These are phyloP conservation scores for Phaeotremella fagi DNA, from an alignment of 768 basidiomycete genomes.

Conservation along the genomic window DNA sequence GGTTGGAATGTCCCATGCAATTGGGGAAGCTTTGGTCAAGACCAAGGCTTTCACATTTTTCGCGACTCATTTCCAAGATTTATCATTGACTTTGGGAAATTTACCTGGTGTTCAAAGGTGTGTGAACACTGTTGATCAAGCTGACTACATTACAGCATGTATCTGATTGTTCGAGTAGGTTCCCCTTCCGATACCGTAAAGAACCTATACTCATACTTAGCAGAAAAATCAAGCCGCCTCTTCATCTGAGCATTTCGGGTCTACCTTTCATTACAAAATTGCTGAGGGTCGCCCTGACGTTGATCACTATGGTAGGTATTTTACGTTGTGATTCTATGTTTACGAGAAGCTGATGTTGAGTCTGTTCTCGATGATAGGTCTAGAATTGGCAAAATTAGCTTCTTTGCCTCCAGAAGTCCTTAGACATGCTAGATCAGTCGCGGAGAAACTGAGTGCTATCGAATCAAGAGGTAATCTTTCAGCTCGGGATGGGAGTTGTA, in stretches of 20 bases:
- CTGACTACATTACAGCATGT: conserved; percentile 56
- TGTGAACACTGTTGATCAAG: background rate
- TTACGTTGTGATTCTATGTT: background rate
- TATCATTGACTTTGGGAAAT: conserved; percentile 67
- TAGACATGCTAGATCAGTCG: conserved; percentile 59
- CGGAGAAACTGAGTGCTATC: conserved; percentile 58
- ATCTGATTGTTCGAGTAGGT: conserved; percentile 71
- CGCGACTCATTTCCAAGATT: conserved; percentile 84
- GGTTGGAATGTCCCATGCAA: conserved; percentile 51
- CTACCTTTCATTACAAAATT: conserved; percentile 46
- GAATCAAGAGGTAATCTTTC: conserved; percentile 58
- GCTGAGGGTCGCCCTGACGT: conserved; percentile 36
- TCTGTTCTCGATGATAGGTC: conserved; percentile 54
- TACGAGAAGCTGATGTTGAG: background rate
- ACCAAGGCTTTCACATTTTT: conserved; percentile 84
- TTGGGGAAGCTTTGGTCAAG: conserved; percentile 55
- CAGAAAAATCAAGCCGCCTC: conserved; percentile 13
- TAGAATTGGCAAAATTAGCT: conserved; percentile 82
- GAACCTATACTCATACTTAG: background rate
- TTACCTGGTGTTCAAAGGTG: conserved; percentile 79
- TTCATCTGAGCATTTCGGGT: conserved; percentile 28
- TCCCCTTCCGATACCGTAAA: background rate
- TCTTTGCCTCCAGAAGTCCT: conserved; percentile 74
- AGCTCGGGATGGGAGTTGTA: too few species aligned
- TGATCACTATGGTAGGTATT: conserved; percentile 43